Conservation (phyloP, 2,329 filamentous ascomycete genomes). For the Penicillium psychrosexuale region DNA sequence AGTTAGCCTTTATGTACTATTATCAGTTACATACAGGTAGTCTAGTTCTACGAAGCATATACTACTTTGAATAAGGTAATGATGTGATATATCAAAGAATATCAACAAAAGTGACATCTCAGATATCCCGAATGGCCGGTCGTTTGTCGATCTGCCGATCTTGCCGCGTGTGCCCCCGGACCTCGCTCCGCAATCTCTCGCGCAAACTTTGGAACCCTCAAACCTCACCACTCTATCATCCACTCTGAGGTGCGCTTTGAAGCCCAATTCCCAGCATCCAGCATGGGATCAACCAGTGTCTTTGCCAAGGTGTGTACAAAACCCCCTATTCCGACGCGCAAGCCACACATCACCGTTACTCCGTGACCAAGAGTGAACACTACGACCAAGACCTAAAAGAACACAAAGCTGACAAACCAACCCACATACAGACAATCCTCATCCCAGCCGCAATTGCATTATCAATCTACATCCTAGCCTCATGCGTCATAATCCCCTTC, state of each 20-base stretch:
- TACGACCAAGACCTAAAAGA: neutral
- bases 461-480: constrained; percentile 63
- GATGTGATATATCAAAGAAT: neutral
- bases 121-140: neutral
- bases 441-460: constrained; percentile 70
- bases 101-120: neutral
- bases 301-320: constrained; percentile 30
- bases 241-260: neutral
- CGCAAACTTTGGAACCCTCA: neutral
- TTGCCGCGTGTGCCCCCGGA: neutral
- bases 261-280: neutral
- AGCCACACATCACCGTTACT: neutral
- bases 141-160: constrained; percentile 7
- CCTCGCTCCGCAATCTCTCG: neutral
- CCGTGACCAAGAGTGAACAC: neutral
- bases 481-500: constrained; percentile 63
- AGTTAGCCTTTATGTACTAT: neutral
- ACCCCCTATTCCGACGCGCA: neutral
- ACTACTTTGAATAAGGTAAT: neutral
- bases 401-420: constrained; percentile 2
- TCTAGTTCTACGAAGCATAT: too few species aligned
- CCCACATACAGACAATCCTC: constrained; percentile 58
- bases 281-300: constrained; percentile 31
- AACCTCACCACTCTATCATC: neutral
- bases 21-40: neutral